Base-by-base conservation (phyloP, 495 filamentous ascomycete species). In the Recurvomyces mirabilis region DNA sequence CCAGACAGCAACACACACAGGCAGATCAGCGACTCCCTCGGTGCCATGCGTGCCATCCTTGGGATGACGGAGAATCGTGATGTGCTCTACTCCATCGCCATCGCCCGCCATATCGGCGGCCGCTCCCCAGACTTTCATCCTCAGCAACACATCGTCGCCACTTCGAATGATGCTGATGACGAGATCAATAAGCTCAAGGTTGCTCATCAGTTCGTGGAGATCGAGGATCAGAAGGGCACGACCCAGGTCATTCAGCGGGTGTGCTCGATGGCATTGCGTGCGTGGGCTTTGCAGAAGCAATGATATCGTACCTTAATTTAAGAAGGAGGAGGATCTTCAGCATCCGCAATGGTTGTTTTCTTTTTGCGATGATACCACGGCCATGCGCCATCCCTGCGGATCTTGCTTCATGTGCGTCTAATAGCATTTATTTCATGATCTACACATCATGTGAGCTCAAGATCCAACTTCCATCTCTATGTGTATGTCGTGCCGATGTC, bases 31-130 rank as follows among this genome's bases (percentile, higher is more conserved):
- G 71, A 77, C 42, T 72, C 74, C 1, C 64, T 93, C 7, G 56
- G 51, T 3, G 67, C 66, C 5, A 71, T 80, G 57, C 78, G 86
- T 32, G 68, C 70, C 29, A 64, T 88, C 4, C 70, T 94, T 7
- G 79, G 87, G 46, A 79, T 75, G 42, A 72, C 76, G 15, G 87
- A 94, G 65, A 89, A 88, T 55, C 78, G 87, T n/a, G 87, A 94
- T 52, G 84, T 93, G 6, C 72, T 93, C 24, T 94, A 94, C 60
- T 89, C 84, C 11, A 79, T 94, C 46, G 82, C 82, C 19, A 76
- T 93, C 39, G 76, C 80, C 9, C 77, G 87, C 15, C 77, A 84
- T 50, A 69, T 84, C 28, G 80, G 84, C 21, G 71, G 74, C 28
- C 74, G 78, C 14, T 74, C 81, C 60, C 71, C 68, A 29, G 84